Evolutionary conservation across 768 basidiomycete genomes (phyloP).

Genomic region (Calvatia gigantea): DNA sequence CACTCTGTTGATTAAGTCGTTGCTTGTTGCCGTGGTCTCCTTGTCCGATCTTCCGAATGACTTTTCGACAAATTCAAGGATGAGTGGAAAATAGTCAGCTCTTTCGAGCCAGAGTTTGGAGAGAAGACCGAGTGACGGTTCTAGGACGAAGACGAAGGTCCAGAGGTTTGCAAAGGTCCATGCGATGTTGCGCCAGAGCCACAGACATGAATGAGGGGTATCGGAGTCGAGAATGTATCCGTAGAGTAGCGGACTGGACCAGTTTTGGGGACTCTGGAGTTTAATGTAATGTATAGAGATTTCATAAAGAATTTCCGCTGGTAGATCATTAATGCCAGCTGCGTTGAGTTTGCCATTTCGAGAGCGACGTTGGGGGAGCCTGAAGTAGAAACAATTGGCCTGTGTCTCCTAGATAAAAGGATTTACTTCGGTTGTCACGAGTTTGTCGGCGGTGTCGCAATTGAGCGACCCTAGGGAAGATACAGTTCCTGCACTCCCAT

Average conservation of each 20-base stretch:
- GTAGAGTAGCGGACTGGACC: background rate
- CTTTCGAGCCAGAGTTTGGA: background rate
- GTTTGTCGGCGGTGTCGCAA: too few relatives aligned
- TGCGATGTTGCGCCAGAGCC: background rate
- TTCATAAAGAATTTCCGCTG: background rate
- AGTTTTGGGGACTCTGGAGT: background rate
- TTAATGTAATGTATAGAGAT: background rate
- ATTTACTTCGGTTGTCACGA: too few relatives aligned
- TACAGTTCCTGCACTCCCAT: too few relatives aligned
- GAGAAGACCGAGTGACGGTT: background rate
- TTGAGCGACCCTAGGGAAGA: too few relatives aligned
- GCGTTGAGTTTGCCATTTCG: background rate
- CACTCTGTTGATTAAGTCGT: background rate
- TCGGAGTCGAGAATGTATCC: background rate
- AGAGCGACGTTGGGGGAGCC: too few relatives aligned
- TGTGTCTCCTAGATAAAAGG: too few relatives aligned
- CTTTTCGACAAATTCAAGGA: background rate
- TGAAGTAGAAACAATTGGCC: too few relatives aligned
- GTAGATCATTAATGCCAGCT: background rate
- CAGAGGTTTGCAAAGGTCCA: background rate
- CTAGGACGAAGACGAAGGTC: background rate
- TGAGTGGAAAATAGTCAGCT: background rate
- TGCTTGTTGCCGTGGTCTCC: background rate
- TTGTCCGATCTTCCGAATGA: background rate
- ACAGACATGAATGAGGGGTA: slow-evolving; percentile 5